Conservation (phyloP, 2,329 filamentous ascomycete genomes). For the Xylariaceae sp. region DNA sequence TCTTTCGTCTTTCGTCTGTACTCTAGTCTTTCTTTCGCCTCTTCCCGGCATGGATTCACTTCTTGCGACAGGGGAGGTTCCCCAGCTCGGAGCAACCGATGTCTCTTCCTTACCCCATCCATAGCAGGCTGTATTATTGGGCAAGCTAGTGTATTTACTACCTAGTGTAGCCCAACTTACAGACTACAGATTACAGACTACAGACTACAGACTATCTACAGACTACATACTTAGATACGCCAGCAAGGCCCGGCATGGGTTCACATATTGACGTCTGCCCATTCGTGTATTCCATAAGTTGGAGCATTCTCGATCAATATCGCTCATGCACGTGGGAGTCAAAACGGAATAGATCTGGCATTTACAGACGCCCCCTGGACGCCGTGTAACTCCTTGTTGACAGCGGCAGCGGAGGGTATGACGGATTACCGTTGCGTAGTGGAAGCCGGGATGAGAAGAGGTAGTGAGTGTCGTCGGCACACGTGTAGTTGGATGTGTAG, state of each 20-base stretch:
- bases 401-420: slow-evolving; percentile 9
- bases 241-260: not conserved
- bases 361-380: slow-evolving; percentile 19
- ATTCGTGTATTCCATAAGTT: too few species aligned
- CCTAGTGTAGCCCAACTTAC: too few species aligned
- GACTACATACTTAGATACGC: not conserved
- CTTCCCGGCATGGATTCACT: slow-evolving; percentile 2
- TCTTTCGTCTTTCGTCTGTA: too few species aligned
- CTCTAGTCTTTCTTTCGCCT: slow-evolving; percentile 1
- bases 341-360: slow-evolving; percentile 24
- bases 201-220: too few species aligned
- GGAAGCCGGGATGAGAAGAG: slow-evolving; percentile 1
- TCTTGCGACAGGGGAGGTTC: slow-evolving; percentile 1
- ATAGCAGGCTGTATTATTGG: too few species aligned
- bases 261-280: not conserved
- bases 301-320: slow-evolving; percentile 1
- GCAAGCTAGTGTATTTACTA: too few species aligned
- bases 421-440: slow-evolving; percentile 12
- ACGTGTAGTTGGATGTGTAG: too few species aligned
- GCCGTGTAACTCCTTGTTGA: slow-evolving; percentile 25
- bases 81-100: slow-evolving; percentile 2
- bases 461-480: too few species aligned
- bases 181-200: too few species aligned
- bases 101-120: not conserved
- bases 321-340: slow-evolving; percentile 24